Evolutionary conservation across 1,284 basidiomycete genomes (phyloP).

Genomic region (Pseudozyma flocculosa): DNA sequence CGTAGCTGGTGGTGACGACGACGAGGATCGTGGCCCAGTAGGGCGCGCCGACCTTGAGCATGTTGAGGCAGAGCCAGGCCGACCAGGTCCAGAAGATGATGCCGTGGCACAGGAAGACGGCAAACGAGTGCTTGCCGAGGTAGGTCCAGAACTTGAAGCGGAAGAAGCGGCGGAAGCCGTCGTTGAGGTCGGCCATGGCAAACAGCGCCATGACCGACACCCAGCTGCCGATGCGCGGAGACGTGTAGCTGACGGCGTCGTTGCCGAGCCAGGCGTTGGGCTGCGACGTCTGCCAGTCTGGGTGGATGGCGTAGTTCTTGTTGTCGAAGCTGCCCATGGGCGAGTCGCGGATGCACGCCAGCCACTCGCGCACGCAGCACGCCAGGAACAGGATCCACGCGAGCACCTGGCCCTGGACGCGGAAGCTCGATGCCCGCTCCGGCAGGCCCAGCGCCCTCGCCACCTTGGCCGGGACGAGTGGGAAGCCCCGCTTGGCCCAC

Average conservation of each 20-base stretch:
- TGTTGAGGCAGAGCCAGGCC: conserved; percentile 37
- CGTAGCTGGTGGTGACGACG: conserved; percentile 40
- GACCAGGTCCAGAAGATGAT: conserved; percentile 49
- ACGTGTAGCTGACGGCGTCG: conserved; percentile 22
- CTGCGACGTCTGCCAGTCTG: conserved; percentile 25
- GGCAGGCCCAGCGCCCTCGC: conserved; percentile 17
- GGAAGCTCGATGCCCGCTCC: conserved; percentile 19
- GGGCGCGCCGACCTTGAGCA: conserved; percentile 31
- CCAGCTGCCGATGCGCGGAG: conserved; percentile 31
- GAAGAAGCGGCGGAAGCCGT: conserved; percentile 43
- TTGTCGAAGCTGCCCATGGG: conserved; percentile 27
- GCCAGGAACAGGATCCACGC: conserved; percentile 47
- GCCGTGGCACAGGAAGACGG: conserved; percentile 47
- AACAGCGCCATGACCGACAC: conserved; percentile 44
- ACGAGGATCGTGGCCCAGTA: conserved; percentile 50
- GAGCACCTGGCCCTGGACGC: conserved; percentile 36
- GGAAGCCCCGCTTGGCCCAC: conserved; percentile 30
- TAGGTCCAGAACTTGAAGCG: conserved; percentile 39
- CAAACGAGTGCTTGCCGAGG: conserved; percentile 43
- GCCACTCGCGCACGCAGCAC: conserved; percentile 32
- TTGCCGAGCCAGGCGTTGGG: conserved; percentile 21
- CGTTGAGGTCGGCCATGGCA: conserved; percentile 41
- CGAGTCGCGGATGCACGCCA: conserved; percentile 20
- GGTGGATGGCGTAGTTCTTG: conserved; percentile 34
- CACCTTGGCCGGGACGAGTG: conserved; percentile 19